Base-by-base conservation (phyloP, 169 alveolate genomes). In the Babesia gibsoni region DNA sequence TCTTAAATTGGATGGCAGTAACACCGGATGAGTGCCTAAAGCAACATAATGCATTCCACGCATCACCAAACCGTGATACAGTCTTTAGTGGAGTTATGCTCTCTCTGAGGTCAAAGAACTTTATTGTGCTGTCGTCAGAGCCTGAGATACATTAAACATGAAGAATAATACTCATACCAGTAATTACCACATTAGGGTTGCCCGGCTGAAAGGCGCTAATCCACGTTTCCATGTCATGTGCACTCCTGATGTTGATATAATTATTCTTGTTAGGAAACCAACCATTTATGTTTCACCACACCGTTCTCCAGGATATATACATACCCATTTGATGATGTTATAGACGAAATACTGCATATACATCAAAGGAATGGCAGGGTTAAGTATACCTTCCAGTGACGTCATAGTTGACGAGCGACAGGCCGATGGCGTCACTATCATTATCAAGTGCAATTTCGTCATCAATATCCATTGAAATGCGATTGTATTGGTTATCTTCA, bases 191-290 rank as follows among this genome's bases (percentile, higher is more conserved):
- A 52, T 75, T 75, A 3, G 66, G 16, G 27, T 75, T 61, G 39
- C 23, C 64, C 14, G 84, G 78, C 5, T 65, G 73, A 43, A 75
- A 75, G 2, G 67, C 20, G 36, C 80, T 75, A 12, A 33, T 75
- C 84, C 84, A 75, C 30, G 79, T 54, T 52, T 75, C 80, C 37
- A 64, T 29, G 9, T 64, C 52, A 30, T 52, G 78, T 10, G 84
- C 78, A 23, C 36, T 20, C 80, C 84, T 73, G 27, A 29, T 18
- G 14, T 2, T n/a, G 23, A 9, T 22, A 16, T 3, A 7, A 9
- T 10, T 2, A 5, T 10, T 14, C n/a, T 4, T 3, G 4, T 9
- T 18, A 20, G 10, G 4, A 2, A 10, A 7, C 36, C 1, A 1
- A 73, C 56, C 67, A 57, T 52, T 54, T 56, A 12, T 59, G 42